Conservation (phyloP, 108 stramenopile species). For the Cylindrotheca fusiformis region DNA sequence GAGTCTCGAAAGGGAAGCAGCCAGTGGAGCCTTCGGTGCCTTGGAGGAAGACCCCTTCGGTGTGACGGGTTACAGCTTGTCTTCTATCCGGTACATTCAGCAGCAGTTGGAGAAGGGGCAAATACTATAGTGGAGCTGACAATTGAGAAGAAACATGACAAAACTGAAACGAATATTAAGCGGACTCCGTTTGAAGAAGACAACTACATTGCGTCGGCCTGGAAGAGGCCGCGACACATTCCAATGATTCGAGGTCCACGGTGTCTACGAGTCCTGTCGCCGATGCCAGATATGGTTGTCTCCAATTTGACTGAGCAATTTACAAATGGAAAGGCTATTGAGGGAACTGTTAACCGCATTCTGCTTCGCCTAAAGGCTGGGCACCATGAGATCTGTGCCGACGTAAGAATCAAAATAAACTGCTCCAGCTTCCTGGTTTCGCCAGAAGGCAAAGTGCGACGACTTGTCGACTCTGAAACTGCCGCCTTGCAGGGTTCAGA, state of each 20-base stretch:
- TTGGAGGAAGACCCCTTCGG: conserved; percentile 71
- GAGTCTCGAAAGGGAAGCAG: conserved; percentile 2
- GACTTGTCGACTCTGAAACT: conserved; percentile 7
- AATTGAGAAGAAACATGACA: conserved; percentile 28
- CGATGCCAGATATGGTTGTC: conserved; percentile 59
- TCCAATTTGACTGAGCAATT: conserved; percentile 57
- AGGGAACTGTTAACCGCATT: conserved; percentile 86
- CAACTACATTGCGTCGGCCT: conserved; percentile 70
- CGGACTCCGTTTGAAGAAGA: conserved; percentile 74
- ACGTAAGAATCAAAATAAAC: conserved; percentile 45
- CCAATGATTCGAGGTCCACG: conserved; percentile 64
- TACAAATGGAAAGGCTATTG: conserved; percentile 56
- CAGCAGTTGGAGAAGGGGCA: conserved; percentile 10
- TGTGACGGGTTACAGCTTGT: conserved; percentile 56
- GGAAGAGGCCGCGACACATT: conserved; percentile 61
- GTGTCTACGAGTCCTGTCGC: conserved; percentile 66
- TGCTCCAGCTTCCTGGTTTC: conserved; percentile 40
- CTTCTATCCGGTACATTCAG: conserved; percentile 37
- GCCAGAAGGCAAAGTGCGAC: conserved; percentile 25
- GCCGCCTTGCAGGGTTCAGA: conserved; percentile 1
- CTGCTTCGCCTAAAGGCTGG: conserved; percentile 59
- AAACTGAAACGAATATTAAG: conserved; percentile 27
- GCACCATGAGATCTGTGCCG: conserved; percentile 43
- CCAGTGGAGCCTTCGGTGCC: conserved; percentile 36
- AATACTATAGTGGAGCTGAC: conserved; percentile 33